phyloP scores from a whole-genome alignment of 1,284 basidiomycete species.

The Puccinia coronata region DNA sequence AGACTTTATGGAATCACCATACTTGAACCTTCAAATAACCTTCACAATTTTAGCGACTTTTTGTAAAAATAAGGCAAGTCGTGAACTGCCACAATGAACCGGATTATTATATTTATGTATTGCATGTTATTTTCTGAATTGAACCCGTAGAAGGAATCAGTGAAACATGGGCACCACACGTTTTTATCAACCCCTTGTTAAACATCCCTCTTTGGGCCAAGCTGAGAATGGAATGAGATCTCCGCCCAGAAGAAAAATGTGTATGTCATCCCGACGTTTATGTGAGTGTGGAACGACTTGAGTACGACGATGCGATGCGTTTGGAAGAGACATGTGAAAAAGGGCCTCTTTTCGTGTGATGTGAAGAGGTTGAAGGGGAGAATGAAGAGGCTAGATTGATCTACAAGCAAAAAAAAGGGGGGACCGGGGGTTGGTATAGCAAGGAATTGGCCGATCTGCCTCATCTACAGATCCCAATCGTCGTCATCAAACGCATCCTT shows the following conservation, averaged over 20 bases:
- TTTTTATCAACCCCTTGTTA: too few relatives aligned
- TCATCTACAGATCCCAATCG: constrained; percentile 45
- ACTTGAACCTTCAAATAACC: too few relatives aligned
- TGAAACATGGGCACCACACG: too few relatives aligned
- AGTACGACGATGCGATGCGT: neutral
- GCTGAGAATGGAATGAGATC: too few relatives aligned
- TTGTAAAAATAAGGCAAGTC: too few relatives aligned
- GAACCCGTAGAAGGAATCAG: too few relatives aligned
- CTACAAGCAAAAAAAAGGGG: neutral
- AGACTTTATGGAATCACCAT: too few relatives aligned
- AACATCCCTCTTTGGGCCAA: too few relatives aligned
- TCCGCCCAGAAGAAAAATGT: neutral
- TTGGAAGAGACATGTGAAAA: neutral
- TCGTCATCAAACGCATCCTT: constrained; percentile 50
- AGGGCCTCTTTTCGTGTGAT: neutral
- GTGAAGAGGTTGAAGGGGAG: neutral
- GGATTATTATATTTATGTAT: too few relatives aligned
- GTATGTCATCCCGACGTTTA: neutral
- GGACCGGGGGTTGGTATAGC: neutral
- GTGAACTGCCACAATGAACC: too few relatives aligned
- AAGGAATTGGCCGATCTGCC: neutral
- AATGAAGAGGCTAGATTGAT: neutral
- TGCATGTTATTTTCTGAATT: too few relatives aligned
- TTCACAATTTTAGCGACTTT: too few relatives aligned
- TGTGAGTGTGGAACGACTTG: neutral